Conservation (phyloP, 225 moss, liverwort and hornwort genomes). For the Marchantia polymorpha region DNA sequence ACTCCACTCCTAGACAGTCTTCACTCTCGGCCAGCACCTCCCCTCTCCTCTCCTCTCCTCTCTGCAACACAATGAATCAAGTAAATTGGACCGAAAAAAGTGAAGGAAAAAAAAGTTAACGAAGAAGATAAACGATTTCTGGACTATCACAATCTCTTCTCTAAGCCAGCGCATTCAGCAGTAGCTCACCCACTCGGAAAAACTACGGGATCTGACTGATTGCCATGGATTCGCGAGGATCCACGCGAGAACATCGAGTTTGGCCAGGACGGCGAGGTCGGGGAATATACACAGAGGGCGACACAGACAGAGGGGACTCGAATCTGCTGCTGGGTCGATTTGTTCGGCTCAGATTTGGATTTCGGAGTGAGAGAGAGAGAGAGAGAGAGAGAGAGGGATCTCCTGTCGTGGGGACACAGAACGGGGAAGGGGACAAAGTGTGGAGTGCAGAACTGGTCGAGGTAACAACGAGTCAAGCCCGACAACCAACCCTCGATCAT, state of each 20-base stretch:
- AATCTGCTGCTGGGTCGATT: neutral
- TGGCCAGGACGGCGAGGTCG: neutral
- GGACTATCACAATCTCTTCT: constrained; percentile 21
- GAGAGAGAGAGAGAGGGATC: neutral
- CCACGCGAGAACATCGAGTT: neutral
- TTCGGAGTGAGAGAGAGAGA: neutral
- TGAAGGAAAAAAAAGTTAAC: neutral
- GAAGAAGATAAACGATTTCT: constrained; percentile 13
- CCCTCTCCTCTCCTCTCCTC: constrained; percentile 46
- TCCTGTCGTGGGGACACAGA: neutral
- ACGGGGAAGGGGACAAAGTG: neutral
- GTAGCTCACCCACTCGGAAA: constrained; percentile 7
- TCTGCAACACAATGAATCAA: constrained; percentile 46
- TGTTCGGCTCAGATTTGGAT: neutral
- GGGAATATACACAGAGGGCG: neutral
- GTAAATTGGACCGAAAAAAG: constrained; percentile 35
- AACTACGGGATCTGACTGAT: neutral
- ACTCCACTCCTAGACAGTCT: constrained; percentile 33
- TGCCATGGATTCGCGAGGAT: neutral
- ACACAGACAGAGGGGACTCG: neutral
- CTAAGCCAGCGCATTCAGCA: constrained; percentile 12
- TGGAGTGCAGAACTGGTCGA: neutral
- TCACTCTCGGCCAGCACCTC: constrained; percentile 41
- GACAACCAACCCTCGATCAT: neutral
- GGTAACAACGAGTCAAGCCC: too few relatives aligned